Evolutionary conservation across 805 yeast genomes (phyloP).

Genomic region (Saccharomycopsis javanensis): DNA sequence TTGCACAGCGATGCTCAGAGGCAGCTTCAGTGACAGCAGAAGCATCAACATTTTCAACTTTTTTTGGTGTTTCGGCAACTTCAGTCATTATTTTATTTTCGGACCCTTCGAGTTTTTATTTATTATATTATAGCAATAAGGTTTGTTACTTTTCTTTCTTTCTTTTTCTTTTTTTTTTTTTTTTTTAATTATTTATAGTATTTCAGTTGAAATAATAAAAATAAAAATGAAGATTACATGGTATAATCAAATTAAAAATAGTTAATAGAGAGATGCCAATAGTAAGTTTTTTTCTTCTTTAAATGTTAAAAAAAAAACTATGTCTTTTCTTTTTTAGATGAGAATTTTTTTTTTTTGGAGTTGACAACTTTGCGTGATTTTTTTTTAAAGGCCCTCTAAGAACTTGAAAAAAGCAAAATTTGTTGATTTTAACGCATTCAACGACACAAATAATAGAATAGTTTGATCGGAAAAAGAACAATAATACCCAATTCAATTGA

Average conservation of each 20-base stretch:
- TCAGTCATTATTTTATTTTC: neutral
- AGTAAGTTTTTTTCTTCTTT: neutral
- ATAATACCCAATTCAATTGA: no score
- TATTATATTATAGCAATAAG: no score
- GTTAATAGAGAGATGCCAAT: neutral
- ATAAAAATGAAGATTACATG: neutral
- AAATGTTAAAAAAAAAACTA: neutral
- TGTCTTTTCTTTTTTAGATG: neutral
- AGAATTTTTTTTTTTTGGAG: no score
- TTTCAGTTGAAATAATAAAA: neutral
- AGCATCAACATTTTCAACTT: slow-evolving; percentile 7
- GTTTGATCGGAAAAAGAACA: no score
- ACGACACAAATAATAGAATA: no score
- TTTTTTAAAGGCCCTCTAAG: neutral
- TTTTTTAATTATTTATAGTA: no score
- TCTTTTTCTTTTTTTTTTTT: no score
- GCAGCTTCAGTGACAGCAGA: neutral
- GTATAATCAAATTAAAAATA: neutral
- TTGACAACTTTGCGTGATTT: neutral
- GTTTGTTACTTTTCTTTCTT: no score
- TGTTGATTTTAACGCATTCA: neutral
- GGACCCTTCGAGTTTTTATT: neutral
- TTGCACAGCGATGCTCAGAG: slow-evolving; percentile 41
- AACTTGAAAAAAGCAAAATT: neutral
- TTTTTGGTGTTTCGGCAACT: neutral